A percentile compares a stretch with the other conserved stretches of the same genome.
Evolutionary conservation across 31 red algal species (phyloP).

Genomic region (Asparagopsis taxiformis): DNA sequence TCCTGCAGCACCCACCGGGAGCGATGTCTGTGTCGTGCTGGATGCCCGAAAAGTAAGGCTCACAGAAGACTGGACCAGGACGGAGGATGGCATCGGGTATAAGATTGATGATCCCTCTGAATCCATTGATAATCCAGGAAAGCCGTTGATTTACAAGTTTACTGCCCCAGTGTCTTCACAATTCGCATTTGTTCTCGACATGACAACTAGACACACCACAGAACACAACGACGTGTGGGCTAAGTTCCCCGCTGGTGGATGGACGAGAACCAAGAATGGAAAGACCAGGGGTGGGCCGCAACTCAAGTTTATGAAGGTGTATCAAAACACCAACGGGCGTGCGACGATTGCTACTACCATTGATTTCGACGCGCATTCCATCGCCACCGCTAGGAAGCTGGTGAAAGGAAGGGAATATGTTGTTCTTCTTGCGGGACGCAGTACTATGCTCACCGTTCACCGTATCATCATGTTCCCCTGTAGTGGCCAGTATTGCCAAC

Average conservation of each 20-base stretch:
- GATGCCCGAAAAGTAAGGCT: background rate
- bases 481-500: background rate
- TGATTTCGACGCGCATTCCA: constrained; percentile 18
- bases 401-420: background rate
- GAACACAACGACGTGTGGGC: constrained; percentile 23
- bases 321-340: constrained; percentile 4
- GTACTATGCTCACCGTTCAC: constrained; percentile 4
- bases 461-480: constrained; percentile 4
- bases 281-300: background rate
- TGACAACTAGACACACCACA: constrained; percentile 4
- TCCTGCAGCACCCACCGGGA: too few relatives aligned
- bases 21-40: background rate
- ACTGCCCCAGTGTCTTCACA: background rate
- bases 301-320: constrained; percentile 9
- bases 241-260: background rate
- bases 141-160: constrained; percentile 2
- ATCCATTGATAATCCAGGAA: background rate
- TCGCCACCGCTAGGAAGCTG: background rate
- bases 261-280: background rate
- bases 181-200: background rate
- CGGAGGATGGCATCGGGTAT: background rate
- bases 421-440: constrained; percentile 7
- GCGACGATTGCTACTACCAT: background rate
- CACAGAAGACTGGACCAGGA: background rate
- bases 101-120: background rate